Evolutionary conservation across 495 filamentous ascomycete genomes (phyloP), one percentile per base, ranked within the genome.

Genomic region (Penicillium daleae): DNA sequence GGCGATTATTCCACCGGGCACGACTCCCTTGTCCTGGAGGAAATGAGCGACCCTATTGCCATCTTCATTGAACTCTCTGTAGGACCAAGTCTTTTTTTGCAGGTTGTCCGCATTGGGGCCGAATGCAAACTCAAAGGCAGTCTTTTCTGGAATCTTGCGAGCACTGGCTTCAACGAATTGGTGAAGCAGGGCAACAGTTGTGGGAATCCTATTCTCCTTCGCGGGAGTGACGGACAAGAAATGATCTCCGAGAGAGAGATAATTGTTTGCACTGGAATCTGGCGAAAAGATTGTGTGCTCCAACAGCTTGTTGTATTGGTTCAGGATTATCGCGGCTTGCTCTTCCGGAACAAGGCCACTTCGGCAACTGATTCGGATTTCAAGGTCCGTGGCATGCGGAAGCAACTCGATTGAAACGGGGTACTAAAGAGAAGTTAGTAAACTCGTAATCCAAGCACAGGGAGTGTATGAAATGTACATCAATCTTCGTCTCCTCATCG

Each of bases 401-500:
- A 92, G 84, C 17, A 93, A 70, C 71, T 96, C 92, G 6, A 96
- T 71, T 0, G 92, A 93, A 4, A 92, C 71, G 2, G 86, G 73
- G 69, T 90, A 93, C 73, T 90, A 53, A 1, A 22, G 33, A 46
- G 12, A 33, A 12, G 54, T 56, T 22, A 56, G 21, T 13, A 40
- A 39, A 5, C 7, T 5, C 9, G 9, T 5, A 27, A 21, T 32
- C 27, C 2, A 49, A 12, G 40, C 2, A 13, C 33, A 48, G 3
- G 46, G 1, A 6, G n/a, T 31, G 8, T 9, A 29, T 29, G 49
- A 39, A 3, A 79, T 82, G 59, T 76, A 83, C 77, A 71, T 89
- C 85, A 40, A 85, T 82, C 15, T 74, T 81, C 54, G 85, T 83
- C 58, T 81, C 76, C 60, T 88, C 87, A 51, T 82, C 74, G 17